Conservation (phyloP, 2,329 filamentous ascomycete genomes). For the Chrysosporium queenslandicum region DNA sequence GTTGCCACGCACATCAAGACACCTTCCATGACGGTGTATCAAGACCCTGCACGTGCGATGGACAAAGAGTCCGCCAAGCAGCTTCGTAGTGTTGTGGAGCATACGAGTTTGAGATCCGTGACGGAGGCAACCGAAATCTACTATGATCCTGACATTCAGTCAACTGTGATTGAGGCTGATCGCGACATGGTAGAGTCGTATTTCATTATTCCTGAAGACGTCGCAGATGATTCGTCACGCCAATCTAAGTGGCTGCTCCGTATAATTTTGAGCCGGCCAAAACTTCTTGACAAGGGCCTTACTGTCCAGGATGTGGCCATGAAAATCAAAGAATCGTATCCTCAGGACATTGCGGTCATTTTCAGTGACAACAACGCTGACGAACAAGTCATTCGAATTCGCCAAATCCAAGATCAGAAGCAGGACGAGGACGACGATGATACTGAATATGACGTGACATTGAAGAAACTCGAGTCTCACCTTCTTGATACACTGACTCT, state of each 20-base stretch:
- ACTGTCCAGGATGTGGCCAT: conserved; percentile 82
- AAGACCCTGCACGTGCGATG: conserved; percentile 51
- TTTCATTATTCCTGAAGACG: conserved; percentile 85
- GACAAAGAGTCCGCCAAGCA: conserved; percentile 73
- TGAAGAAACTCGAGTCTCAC: conserved; percentile 85
- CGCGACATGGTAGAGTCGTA: conserved; percentile 92
- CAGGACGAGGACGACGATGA: conserved; percentile 64
- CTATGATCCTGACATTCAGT: conserved; percentile 84
- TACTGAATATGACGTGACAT: conserved; percentile 79
- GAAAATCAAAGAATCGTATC: conserved; percentile 82
- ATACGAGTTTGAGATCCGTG: conserved; percentile 85
- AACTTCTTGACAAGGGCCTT: conserved; percentile 83
- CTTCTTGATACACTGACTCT: conserved; percentile 84
- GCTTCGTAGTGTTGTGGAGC: conserved; percentile 81
- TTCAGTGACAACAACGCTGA: conserved; percentile 98
- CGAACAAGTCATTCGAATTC: conserved; percentile 85
- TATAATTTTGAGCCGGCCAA: conserved; percentile 84
- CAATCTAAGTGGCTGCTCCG: conserved; percentile 95
- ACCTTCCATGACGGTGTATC: conserved; percentile 88
- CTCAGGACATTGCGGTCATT: conserved; percentile 75
- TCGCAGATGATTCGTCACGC: conserved; percentile 48
- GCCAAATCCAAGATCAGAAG: conserved; percentile 61
- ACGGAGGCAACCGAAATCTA: conserved; percentile 91
- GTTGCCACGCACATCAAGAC: conserved; percentile 98
- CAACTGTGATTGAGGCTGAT: conserved; percentile 79